Conservation (phyloP, 2,329 filamentous ascomycete genomes). For the Sclerotinia nivalis region DNA sequence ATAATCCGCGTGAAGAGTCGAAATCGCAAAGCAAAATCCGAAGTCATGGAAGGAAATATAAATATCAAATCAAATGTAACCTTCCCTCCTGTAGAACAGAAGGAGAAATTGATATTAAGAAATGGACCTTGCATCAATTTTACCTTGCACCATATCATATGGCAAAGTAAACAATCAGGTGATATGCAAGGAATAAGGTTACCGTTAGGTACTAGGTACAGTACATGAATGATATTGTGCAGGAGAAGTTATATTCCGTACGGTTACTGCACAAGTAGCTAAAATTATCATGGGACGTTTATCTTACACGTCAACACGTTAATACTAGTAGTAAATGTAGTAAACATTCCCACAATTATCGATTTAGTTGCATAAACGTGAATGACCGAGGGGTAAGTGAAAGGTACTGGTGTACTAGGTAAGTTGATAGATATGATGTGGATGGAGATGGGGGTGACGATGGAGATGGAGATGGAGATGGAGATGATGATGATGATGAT, state of each 20-base stretch:
- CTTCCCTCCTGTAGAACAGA: background rate
- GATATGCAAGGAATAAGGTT: slow-evolving; percentile 6
- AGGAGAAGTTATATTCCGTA: background rate
- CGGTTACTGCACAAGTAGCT: background rate
- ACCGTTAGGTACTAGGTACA: background rate
- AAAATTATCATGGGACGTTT: slow-evolving; percentile 14
- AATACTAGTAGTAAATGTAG: background rate
- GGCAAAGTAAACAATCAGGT: background rate
- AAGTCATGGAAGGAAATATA: background rate
- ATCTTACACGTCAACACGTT: background rate
- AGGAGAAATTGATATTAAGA: background rate
- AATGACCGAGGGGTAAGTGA: background rate
- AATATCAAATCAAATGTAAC: background rate
- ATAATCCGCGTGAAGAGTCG: background rate
- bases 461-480: background rate
- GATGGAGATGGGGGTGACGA: too few species aligned
- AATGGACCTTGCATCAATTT: too few species aligned
- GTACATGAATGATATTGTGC: slow-evolving; percentile 6
- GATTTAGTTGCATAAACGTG: slow-evolving; percentile 8
- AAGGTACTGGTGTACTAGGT: background rate
- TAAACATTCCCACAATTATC: background rate
- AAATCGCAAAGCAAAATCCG: background rate
- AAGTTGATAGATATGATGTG: too few species aligned
- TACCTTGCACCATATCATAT: background rate
- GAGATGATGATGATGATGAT: background rate